Evolutionary conservation across 2,329 filamentous ascomycete species (phyloP), one percentile per base, ranked within the genome.

Genomic region (Cladosporium sp.): DNA sequence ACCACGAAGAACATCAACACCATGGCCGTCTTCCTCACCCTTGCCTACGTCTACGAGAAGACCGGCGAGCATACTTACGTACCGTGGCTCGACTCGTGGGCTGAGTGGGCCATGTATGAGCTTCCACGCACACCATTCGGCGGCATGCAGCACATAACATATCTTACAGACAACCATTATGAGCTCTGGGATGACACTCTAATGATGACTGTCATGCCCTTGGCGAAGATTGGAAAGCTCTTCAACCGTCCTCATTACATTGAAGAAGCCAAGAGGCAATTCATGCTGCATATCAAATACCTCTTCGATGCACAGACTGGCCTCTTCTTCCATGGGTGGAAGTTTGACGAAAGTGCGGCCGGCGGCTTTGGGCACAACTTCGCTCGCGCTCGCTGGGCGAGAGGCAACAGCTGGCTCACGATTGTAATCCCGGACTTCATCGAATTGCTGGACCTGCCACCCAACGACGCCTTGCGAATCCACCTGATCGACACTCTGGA

Each of bases 1-100:
- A 92, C 89, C 3, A 90, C 87, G 37, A 92, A 92, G 71, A 92
- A 92, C 71, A 91, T 91, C 79, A 91, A 91, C 76, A 91, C 89
- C 15, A 91, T 92, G 88, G 85, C 87, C 12, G 85, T 85, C 0
- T 89, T 92, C 71, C 75, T 91, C 19, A 90, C 89, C 0, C 79
- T 92, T 0, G 88, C 89, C 0, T 85, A 85, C 67, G 78, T 92
- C n/a, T 92, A 92, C 66, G 89, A 92, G 72, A 83, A 86, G 70
- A 90, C 86, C 0, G 75, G 80, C 8, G 86, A 90, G 66, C 77
- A 80, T 61, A 84, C 81, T 0, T 91, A 90, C 68, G 75, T 89
- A 7, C 86, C 88, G 0, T 92, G 88, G 88, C 77, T 93, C 5
- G 89, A 93, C 66, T 79, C 81, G 47, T 93, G 89, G 90, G 89